Evolutionary conservation across 2,329 filamentous ascomycete genomes (phyloP), one percentile per base, ranked within the genome.

Genomic region (Metarhizium brunneum): DNA sequence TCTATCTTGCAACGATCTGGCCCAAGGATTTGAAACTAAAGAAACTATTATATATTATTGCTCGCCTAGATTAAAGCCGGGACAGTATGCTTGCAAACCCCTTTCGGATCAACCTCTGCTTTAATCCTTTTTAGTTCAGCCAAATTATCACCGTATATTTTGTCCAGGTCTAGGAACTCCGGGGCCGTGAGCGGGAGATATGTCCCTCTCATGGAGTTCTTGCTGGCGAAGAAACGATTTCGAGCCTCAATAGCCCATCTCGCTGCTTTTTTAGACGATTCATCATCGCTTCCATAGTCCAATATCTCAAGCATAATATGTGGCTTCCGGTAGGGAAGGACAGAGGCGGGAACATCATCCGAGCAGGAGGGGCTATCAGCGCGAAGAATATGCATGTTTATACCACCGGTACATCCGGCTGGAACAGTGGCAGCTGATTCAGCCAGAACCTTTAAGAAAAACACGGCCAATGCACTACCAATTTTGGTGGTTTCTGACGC

Each of bases 41-140:
- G 25, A 25, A 25, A 25, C 25, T 3, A 25, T 25, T 1, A 25
- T 25, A 25, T 25, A 3, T 4, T 36, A 36, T 13, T 36, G 35
- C 35, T 36, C 3, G 35, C 35, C 35, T 36, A 36, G 6, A 36
- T 36, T 13, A 36, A 43, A 43, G 40, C n/a, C 49, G 49, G 16
- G 30, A 25, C 16, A 38, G 6, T 18, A 45, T 50, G 38, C 40
- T 63, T 68, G 56, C 73, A 74, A 2, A 69, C 62, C 56, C 72
- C 70, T 4, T 65, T 55, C 0, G 69, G 66, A 47, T 73, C 71
- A 50, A 69, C 69, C 47, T 66, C 62, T 54, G 61, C 62, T 59
- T 74, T 57, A 6, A 52, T 25, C n/a, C 49, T 32, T 47, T 50
- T 43, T 55, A 57, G 47, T 70, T 47, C 71, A 54, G 36, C 56